Percentiles rank a stretch among this genome's conserved stretches.
Evolutionary conservation across 148 eudicot species (phyloP).

Genomic region (Rhododendron molle): DNA sequence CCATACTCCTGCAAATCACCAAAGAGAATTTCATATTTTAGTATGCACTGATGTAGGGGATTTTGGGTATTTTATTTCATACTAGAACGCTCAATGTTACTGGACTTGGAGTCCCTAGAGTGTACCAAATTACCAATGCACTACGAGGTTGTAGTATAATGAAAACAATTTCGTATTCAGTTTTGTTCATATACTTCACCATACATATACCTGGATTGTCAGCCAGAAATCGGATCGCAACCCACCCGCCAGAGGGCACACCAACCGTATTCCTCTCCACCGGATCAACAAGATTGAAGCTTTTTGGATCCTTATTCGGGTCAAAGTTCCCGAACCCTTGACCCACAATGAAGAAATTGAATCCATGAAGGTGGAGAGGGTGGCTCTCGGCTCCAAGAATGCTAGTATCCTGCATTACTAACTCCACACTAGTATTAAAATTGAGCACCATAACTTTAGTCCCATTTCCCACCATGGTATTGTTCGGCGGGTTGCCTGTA

Average conservation of each 20-base stretch:
- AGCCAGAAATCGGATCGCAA: slow-evolving; percentile 29
- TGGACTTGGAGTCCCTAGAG: neutral
- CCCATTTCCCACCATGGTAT: slow-evolving; percentile 30
- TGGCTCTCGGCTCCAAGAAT: slow-evolving; percentile 37
- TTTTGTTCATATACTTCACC: neutral
- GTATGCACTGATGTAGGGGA: neutral
- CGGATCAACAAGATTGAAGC: slow-evolving; percentile 32
- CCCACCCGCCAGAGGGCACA: slow-evolving; percentile 40
- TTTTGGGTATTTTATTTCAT: neutral
- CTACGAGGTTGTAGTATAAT: too few relatives aligned
- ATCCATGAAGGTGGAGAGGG: slow-evolving; percentile 33
- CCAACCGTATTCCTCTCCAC: slow-evolving; percentile 32
- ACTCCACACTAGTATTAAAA: slow-evolving; percentile 33
- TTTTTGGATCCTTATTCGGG: slow-evolving; percentile 22
- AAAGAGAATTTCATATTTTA: too few relatives aligned
- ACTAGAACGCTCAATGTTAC: neutral
- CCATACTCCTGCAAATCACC: slow-evolving; percentile 26
- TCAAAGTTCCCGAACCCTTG: slow-evolving; percentile 34
- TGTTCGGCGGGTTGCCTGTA: slow-evolving; percentile 30
- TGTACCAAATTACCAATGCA: too few relatives aligned
- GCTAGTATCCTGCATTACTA: slow-evolving; percentile 31
- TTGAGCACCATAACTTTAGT: slow-evolving; percentile 28
- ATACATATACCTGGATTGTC: slow-evolving; percentile 26
- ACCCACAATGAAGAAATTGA: slow-evolving; percentile 33
- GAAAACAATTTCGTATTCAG: neutral